Conservation (phyloP, 2,329 filamentous ascomycete species). For the Ophioceras dolichostomum region DNA sequence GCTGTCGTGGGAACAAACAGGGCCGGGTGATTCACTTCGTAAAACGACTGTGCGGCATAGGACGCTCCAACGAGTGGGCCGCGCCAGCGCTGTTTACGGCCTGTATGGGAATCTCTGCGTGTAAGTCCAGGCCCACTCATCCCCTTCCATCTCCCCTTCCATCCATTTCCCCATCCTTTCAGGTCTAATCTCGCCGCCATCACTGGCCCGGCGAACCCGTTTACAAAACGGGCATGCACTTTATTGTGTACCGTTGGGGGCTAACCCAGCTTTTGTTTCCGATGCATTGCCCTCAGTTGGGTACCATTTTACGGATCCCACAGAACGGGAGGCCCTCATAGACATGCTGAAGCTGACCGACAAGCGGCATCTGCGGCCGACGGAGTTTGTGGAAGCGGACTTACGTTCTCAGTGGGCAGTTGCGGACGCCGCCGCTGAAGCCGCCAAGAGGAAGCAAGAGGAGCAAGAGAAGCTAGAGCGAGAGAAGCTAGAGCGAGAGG, state of each 20-base stretch:
- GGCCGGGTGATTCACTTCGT: constrained; percentile 32
- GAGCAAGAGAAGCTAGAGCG: too few species aligned
- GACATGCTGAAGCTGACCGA: constrained; percentile 17
- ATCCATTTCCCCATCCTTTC: neutral
- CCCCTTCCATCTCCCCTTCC: neutral
- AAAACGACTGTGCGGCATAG: constrained; percentile 44
- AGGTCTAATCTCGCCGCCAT: neutral
- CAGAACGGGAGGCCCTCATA: constrained; percentile 17
- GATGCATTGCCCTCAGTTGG: constrained; percentile 12
- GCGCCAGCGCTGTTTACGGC: constrained; percentile 44
- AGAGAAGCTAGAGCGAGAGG: too few species aligned
- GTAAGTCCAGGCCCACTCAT: constrained; percentile 19
- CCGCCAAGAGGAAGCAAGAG: too few species aligned
- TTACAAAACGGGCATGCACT: neutral
- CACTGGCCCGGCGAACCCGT: neutral
- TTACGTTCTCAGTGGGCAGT: too few species aligned
- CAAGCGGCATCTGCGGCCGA: constrained; percentile 18
- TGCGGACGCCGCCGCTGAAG: too few species aligned
- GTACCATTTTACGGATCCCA: constrained; percentile 14
- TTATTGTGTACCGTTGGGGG: neutral
- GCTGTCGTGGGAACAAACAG: constrained; percentile 13
- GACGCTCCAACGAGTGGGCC: constrained; percentile 39
- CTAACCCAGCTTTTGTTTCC: neutral
- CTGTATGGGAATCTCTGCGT: constrained; percentile 41
- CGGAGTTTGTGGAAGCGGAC: constrained; percentile 16